A percentile compares a stretch with the other conserved stretches of the same genome.
These are phyloP conservation scores for Quercus cerris DNA, from an alignment of 306 rosid genomes.

Conservation along the genomic window DNA sequence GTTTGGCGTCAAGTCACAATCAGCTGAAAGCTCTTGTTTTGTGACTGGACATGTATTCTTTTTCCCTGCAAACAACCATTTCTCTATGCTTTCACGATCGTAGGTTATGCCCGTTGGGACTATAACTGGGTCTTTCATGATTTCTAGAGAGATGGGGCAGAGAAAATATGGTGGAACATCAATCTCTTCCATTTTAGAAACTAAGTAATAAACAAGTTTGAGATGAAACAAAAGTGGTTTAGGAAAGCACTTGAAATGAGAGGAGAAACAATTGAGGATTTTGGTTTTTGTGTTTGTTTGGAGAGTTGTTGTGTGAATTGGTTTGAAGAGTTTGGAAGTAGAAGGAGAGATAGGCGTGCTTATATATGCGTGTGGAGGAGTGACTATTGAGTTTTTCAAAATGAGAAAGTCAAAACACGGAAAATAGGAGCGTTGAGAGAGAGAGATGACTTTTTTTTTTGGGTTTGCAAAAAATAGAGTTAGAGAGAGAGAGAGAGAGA, in stretches of 20 bases:
- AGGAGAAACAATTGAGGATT: neutral
- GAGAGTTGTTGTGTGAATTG: slow-evolving; percentile 4
- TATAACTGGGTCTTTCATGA: slow-evolving; percentile 89
- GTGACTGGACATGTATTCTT: slow-evolving; percentile 69
- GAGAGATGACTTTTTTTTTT: neutral
- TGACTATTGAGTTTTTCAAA: slow-evolving; percentile 18
- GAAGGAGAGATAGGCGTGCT: neutral
- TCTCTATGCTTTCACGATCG: slow-evolving; percentile 76
- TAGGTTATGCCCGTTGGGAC: slow-evolving; percentile 79
- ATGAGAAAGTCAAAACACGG: slow-evolving; percentile 50
- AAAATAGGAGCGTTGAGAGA: slow-evolving; percentile 14
- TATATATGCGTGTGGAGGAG: slow-evolving; percentile 26
- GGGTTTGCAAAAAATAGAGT: slow-evolving; percentile 7
- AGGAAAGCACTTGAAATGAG: neutral
- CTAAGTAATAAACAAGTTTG: neutral
- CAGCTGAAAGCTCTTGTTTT: slow-evolving; percentile 43
- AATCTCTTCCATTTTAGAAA: slow-evolving; percentile 43
- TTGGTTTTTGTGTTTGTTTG: neutral
- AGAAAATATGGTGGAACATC: slow-evolving; percentile 70
- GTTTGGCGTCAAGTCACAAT: slow-evolving; percentile 64
- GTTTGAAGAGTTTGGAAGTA: slow-evolving; percentile 18
- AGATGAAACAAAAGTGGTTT: neutral
- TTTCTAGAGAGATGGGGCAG: slow-evolving; percentile 76
- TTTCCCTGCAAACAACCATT: slow-evolving; percentile 58
- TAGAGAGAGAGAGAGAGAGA: neutral